Conservation (phyloP, 164 flowering plant species). For the Aristolochia contorta region DNA sequence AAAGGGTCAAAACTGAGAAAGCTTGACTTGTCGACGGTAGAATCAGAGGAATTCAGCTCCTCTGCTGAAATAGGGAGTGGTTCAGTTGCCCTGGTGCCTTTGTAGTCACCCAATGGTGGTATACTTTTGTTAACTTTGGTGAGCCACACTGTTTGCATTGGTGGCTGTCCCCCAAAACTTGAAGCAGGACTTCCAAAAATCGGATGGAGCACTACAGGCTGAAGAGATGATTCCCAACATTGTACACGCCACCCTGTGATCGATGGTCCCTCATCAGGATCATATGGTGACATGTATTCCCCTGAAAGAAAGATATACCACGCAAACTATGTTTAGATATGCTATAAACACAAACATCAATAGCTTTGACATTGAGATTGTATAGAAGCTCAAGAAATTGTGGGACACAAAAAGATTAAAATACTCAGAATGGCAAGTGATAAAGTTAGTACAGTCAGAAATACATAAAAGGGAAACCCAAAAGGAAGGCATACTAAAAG, state of each 20-base stretch:
- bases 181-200: conserved; percentile 91
- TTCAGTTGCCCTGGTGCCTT: conserved; percentile 29
- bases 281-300: conserved; percentile 99
- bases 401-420: no score
- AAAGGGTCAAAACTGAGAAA: conserved; percentile 75
- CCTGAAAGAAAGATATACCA: conserved; percentile 38
- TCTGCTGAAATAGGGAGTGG: conserved; percentile 32
- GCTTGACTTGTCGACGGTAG: conserved; percentile 37
- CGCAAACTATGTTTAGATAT: no score
- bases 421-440: no score
- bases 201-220: conserved; percentile 93
- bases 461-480: no score
- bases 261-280: conserved; percentile 99
- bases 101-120: conserved; percentile 58
- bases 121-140: conserved; percentile 83
- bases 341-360: no score
- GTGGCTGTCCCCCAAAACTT: conserved; percentile 80
- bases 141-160: conserved; percentile 98
- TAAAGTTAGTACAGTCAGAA: no score
- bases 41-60: conserved; percentile 31
- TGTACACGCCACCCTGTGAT: conserved; percentile 99
- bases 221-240: conserved; percentile 96
- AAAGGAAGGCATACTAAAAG: no score
- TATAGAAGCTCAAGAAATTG: no score
- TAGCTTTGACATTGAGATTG: no score